These are phyloP conservation scores for Cryoendolithus antarcticus DNA, from an alignment of 2,329 filamentous ascomycete species.

Conservation along the genomic window DNA sequence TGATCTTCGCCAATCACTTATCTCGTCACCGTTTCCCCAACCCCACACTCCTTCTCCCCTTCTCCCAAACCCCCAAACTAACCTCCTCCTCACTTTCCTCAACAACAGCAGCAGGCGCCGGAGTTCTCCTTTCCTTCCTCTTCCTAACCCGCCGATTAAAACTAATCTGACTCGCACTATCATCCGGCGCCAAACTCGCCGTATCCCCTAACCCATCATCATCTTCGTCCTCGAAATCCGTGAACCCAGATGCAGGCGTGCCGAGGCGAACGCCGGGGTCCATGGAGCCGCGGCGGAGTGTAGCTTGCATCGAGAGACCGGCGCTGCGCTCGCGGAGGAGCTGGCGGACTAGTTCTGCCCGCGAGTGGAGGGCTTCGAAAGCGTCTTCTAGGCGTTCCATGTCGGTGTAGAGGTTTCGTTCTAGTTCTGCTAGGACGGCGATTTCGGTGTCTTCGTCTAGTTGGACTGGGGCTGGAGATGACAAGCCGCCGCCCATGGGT, in stretches of 20 bases:
- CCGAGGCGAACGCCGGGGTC: slow-evolving; percentile 30
- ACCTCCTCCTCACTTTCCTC: slow-evolving; percentile 45
- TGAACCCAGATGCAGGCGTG: slow-evolving; percentile 29
- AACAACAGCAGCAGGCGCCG: slow-evolving; percentile 52
- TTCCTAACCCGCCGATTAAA: slow-evolving; percentile 54
- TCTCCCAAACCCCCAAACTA: neutral
- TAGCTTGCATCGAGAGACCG: slow-evolving; percentile 56
- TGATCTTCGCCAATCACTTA: too few species aligned
- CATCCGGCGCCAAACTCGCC: slow-evolving; percentile 56
- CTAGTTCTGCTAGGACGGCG: slow-evolving; percentile 76
- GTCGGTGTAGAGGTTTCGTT: slow-evolving; percentile 81
- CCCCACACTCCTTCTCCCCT: neutral
- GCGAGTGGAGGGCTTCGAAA: slow-evolving; percentile 79
- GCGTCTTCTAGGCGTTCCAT: slow-evolving; percentile 94
- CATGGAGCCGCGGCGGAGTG: slow-evolving; percentile 42
- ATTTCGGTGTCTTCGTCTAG: slow-evolving; percentile 92
- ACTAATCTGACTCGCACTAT: slow-evolving; percentile 69
- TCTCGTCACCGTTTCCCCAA: neutral
- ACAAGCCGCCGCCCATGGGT: slow-evolving; percentile 20
- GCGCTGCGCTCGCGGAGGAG: slow-evolving; percentile 71
- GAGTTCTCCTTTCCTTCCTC: slow-evolving; percentile 56
- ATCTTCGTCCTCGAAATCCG: slow-evolving; percentile 20
- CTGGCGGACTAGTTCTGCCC: slow-evolving; percentile 68
- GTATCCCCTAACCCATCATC: slow-evolving; percentile 26
- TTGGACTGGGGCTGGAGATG: slow-evolving; percentile 53